Evolutionary conservation across 495 filamentous ascomycete genomes (phyloP).

Genomic region (Astrothelium subdiscretum): DNA sequence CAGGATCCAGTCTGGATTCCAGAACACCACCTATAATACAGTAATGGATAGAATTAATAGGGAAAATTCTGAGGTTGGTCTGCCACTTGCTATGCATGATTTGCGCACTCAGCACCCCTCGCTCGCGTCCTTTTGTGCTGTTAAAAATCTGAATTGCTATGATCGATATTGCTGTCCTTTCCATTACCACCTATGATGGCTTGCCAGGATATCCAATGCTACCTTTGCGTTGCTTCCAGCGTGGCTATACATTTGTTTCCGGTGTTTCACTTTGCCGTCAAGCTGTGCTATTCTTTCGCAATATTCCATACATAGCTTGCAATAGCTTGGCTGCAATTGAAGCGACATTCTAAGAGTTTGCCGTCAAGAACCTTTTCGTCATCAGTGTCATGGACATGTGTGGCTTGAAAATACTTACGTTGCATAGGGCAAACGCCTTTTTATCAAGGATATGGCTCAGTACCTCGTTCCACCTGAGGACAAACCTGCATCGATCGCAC

Average conservation of each 20-base stretch:
- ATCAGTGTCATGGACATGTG: neutral
- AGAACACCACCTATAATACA: conserved; percentile 59
- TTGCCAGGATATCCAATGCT: too few species aligned
- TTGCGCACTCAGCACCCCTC: conserved; percentile 3
- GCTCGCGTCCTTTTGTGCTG: conserved; percentile 12
- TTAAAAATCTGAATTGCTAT: too few species aligned
- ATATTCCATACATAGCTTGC: too few species aligned
- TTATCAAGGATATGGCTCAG: conserved; percentile 96
- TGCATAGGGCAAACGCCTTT: conserved; percentile 63
- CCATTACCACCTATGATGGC: too few species aligned
- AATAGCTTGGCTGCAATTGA: too few species aligned
- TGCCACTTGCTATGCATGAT: conserved; percentile 18
- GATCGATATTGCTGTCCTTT: too few species aligned
- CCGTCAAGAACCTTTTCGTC: too few species aligned
- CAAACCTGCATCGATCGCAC: conserved; percentile 57
- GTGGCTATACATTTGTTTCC: too few species aligned
- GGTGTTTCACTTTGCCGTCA: too few species aligned
- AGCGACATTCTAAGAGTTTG: too few species aligned
- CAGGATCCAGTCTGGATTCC: conserved; percentile 63
- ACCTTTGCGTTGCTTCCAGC: too few species aligned
- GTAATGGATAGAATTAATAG: conserved; percentile 60
- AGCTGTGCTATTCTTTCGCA: too few species aligned
- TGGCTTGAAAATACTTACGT: conserved; percentile 17
- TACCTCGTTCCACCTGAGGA: conserved; percentile 68
- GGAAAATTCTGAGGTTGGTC: conserved; percentile 54